These are phyloP conservation scores for Claviceps humidiphila DNA, from an alignment of 2,329 filamentous ascomycete genomes.

Conservation along the genomic window DNA sequence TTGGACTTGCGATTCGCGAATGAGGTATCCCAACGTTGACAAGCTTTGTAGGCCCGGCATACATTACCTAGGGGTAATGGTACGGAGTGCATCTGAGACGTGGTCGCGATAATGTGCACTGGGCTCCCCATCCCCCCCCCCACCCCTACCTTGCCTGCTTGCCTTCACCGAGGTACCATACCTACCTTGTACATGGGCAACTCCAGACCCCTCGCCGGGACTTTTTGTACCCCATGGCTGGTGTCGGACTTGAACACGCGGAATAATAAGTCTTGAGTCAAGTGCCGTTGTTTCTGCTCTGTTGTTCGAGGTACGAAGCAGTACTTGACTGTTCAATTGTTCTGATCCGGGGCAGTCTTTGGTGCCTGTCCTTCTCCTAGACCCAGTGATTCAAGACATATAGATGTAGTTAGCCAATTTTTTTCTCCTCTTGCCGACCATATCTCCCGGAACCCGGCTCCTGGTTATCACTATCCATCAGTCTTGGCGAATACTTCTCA, in stretches of 20 bases:
- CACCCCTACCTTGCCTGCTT: neutral
- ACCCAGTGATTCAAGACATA: neutral
- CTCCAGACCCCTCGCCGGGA: constrained; percentile 1
- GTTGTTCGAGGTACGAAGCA: neutral
- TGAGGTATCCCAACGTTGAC: neutral
- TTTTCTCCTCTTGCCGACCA: neutral
- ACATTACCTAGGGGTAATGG: neutral
- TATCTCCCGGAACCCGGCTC: neutral
- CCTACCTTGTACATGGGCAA: neutral
- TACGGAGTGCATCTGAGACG: constrained; percentile 1
- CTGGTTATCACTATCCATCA: neutral
- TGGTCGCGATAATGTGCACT: neutral
- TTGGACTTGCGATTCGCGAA: neutral
- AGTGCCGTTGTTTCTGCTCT: neutral
- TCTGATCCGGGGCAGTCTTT: neutral
- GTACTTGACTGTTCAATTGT: neutral
- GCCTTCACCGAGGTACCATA: neutral
- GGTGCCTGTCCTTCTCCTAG: neutral
- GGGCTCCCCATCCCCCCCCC: neutral
- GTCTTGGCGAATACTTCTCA: neutral
- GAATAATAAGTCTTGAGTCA: neutral
- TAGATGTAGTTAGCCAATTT: neutral
- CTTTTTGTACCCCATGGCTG: neutral
- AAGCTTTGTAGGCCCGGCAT: neutral
- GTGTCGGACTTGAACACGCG: neutral